Conservation (phyloP, 805 yeast genomes). For the Lipomyces mesembrius region DNA sequence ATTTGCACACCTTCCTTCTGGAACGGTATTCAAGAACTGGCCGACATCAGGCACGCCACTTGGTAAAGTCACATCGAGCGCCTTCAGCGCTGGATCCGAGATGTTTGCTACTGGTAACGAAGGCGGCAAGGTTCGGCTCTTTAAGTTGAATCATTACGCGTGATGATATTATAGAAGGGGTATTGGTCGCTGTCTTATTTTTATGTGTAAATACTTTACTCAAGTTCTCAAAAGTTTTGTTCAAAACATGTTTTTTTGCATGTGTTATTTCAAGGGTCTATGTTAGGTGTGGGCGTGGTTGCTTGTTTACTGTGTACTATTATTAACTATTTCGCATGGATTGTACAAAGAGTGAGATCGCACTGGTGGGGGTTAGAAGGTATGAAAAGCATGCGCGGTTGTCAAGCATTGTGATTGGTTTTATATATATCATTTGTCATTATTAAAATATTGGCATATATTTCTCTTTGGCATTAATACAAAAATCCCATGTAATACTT, state of each 20-base stretch:
- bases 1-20: conserved; percentile 84
- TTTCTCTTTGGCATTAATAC: background rate
- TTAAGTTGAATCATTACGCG: conserved; percentile 80
- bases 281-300: background rate
- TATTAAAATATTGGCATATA: background rate
- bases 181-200: background rate
- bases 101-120: conserved; percentile 89
- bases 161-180: conserved; percentile 3
- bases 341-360: background rate
- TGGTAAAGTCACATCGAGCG: conserved; percentile 84
- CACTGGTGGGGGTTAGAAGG: background rate
- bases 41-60: conserved; percentile 96
- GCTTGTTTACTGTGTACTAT: background rate
- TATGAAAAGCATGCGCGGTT: background rate
- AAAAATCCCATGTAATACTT: background rate
- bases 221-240: background rate
- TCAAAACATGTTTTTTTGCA: background rate
- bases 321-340: background rate
- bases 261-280: background rate
- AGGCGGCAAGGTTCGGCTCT: conserved; percentile 84
- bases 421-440: background rate
- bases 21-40: conserved; percentile 90
- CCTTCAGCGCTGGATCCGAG: conserved; percentile 80
- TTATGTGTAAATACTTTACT: background rate
- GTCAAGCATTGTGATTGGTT: background rate